Evolutionary conservation across 495 filamentous ascomycete genomes (phyloP).

Genomic region (Tuber indicum): DNA sequence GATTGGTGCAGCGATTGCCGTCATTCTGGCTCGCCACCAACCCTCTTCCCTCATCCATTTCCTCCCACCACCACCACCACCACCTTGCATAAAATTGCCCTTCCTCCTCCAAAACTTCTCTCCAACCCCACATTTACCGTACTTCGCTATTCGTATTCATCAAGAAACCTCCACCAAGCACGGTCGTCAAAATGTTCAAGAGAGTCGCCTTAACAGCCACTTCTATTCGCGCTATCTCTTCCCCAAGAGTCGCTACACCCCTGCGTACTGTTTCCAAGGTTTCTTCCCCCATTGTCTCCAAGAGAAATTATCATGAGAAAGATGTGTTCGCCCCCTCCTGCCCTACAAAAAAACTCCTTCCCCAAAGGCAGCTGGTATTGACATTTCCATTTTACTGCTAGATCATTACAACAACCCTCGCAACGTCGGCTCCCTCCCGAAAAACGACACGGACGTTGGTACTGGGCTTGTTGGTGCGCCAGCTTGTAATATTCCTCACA

Average conservation of each 20-base stretch:
- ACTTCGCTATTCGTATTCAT: slow-evolving; percentile 5
- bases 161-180: slow-evolving; percentile 1
- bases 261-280: slow-evolving; percentile 9
- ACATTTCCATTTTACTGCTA: slow-evolving; percentile 49
- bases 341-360: not conserved
- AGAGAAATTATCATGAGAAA: slow-evolving; percentile 38
- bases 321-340: slow-evolving; percentile 26
- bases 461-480: slow-evolving; percentile 97
- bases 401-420: slow-evolving; percentile 92
- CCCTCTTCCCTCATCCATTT: slow-evolving; percentile 24
- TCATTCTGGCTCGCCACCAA: slow-evolving; percentile 31
- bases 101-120: slow-evolving; percentile 9
- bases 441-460: slow-evolving; percentile 80
- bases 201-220: slow-evolving; percentile 17
- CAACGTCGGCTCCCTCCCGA: slow-evolving; percentile 88
- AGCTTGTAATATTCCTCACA: slow-evolving; percentile 45
- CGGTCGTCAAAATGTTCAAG: slow-evolving; percentile 22
- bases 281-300: slow-evolving; percentile 16
- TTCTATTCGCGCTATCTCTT: slow-evolving; percentile 24
- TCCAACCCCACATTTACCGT: not conserved
- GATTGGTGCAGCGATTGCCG: slow-evolving; percentile 12
- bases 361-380: slow-evolving; percentile 24
- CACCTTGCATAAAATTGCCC: slow-evolving; percentile 32
- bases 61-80: not conserved
- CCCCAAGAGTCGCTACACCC: slow-evolving; percentile 9